Base-by-base conservation (phyloP, 495 filamentous ascomycete species). In the Neurospora sp. region DNA sequence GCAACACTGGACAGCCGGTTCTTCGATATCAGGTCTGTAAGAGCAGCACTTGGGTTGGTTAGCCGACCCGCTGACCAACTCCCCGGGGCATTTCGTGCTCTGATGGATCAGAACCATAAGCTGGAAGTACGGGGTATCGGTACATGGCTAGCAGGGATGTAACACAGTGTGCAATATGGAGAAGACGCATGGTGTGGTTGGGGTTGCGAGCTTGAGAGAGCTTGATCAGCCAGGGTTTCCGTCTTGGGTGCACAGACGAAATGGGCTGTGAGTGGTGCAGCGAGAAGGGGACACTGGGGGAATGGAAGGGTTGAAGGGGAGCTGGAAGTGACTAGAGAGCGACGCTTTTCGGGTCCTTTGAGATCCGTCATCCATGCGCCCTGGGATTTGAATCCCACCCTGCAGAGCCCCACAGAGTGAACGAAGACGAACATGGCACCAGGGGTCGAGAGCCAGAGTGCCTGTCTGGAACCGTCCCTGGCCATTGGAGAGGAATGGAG, bases 71-170 rank as follows among this genome's bases (percentile, higher is more conserved):
- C 48, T 65, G 69, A 74, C 76, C 70, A 74, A 70, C 70, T 74
- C 70, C 73, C 76, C 70, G 76, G 74, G 65, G 76, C 76, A 72
- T 75, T 78, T 70, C 71, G 71, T 76, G 53, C 53, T 65, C 48
- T 35, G 22, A 65, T 65, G 53, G 53, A 65, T 65, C 27, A 65
- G 53, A 35, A 65, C 53, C 53, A 35, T 14, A 65, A 18, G 27
- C 6, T 65, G 53, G 53, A 18, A 65, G 12, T 18, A 65, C 27
- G 27, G 53, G 53, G 53, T 65, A 65, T 18, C 27, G 53, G 53
- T 65, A 65, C 53, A 65, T 65, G 53, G 14, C 53, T 65, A 14
- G 7, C 14, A 65, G 14, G 53, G 53, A 65, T 35, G 53, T 18
- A 65, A 65, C 53, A 65, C 27, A 65, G 53, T 65, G 53, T 35